Evolutionary conservation across 202 grass and related monocot genomes (phyloP).

Genomic region (Panicum hallii): DNA sequence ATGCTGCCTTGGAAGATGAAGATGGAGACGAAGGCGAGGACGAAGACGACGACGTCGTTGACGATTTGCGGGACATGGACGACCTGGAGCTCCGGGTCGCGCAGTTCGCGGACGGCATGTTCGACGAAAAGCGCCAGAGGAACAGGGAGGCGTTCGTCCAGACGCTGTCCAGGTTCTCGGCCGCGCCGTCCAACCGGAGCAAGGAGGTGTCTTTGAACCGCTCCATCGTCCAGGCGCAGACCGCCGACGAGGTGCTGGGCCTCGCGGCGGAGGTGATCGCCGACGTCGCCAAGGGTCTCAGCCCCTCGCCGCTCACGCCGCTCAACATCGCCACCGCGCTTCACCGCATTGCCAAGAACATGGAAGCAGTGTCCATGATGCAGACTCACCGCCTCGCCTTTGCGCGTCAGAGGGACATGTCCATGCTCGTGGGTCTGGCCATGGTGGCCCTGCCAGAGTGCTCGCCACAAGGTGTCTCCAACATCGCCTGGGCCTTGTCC

Average conservation of each 20-base stretch:
- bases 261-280: conserved; percentile 64
- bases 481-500: conserved; percentile 91
- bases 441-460: conserved; percentile 84
- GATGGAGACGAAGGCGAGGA: conserved; percentile 28
- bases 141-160: conserved; percentile 73
- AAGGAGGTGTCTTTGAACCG: conserved; percentile 84
- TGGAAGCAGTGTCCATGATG: conserved; percentile 79
- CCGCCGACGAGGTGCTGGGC: conserved; percentile 79
- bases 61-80: conserved; percentile 40
- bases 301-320: conserved; percentile 79
- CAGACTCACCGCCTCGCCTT: conserved; percentile 71
- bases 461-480: conserved; percentile 80
- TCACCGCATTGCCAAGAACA: conserved; percentile 94
- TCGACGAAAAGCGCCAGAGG: conserved; percentile 73
- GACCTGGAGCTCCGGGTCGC: conserved; percentile 60
- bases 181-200: conserved; percentile 73
- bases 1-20: background rate
- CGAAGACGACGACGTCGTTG: conserved; percentile 37
- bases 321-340: conserved; percentile 92
- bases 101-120: conserved; percentile 72
- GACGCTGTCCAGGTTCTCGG: conserved; percentile 73
- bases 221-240: conserved; percentile 71
- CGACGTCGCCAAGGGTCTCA: conserved; percentile 76
- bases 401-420: conserved; percentile 87
- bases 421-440: conserved; percentile 85